A percentile compares a stretch with the other conserved stretches of the same genome.
Evolutionary conservation across 139 green algal genomes (phyloP).

Genomic region (Picochlorum sp.): DNA sequence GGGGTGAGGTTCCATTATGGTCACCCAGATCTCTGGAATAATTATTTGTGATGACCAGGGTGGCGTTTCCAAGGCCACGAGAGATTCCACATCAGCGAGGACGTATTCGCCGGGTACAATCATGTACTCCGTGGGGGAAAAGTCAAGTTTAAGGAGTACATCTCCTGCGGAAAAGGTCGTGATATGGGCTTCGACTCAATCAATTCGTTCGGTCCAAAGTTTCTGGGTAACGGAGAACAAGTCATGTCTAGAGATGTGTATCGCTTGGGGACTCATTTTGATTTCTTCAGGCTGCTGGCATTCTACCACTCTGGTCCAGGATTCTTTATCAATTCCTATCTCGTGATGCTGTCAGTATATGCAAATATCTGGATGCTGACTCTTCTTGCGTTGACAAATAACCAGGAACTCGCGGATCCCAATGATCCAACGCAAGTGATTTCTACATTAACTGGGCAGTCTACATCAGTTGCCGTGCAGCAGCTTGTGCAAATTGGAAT

Average conservation of each 20-base stretch:
- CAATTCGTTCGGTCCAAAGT: conserved; percentile 79
- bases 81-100: conserved; percentile 52
- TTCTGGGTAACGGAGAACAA: conserved; percentile 77
- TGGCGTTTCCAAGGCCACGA: conserved; percentile 51
- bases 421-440: conserved; percentile 7
- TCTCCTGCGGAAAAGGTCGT: conserved; percentile 71
- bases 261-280: conserved; percentile 57
- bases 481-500: conserved; percentile 62
- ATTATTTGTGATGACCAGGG: conserved; percentile 70
- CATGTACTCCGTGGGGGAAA: conserved; percentile 57
- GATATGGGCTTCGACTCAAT: conserved; percentile 92
- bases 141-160: conserved; percentile 81
- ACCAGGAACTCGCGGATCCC: not conserved
- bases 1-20: conserved; percentile 80
- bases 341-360: conserved; percentile 64
- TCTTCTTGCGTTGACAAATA: conserved; percentile 37
- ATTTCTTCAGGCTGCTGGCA: conserved; percentile 73
- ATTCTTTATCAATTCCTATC: conserved; percentile 68
- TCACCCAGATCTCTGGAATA: conserved; percentile 88
- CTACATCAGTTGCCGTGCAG: conserved; percentile 29
- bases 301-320: conserved; percentile 61
- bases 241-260: conserved; percentile 67
- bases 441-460: conserved; percentile 17
- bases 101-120: conserved; percentile 72
- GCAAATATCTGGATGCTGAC: conserved; percentile 47